Evolutionary conservation across 2,329 filamentous ascomycete species (phyloP), one percentile per base, ranked within the genome.

Genomic region (Ophiostoma quercus): DNA sequence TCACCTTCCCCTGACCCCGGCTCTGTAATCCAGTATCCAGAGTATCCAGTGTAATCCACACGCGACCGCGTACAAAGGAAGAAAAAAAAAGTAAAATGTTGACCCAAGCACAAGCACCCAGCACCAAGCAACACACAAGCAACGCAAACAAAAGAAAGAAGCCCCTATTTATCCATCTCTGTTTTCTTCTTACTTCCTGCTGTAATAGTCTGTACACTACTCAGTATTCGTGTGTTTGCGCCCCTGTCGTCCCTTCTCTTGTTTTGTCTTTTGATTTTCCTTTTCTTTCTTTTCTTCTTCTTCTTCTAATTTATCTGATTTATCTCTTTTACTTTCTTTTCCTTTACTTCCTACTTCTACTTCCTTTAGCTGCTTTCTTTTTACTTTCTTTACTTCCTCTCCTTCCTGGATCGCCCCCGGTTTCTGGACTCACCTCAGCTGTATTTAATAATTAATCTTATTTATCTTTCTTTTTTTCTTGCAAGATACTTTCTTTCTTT

Each of bases 1-100:
- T 8, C n/a, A 25, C 6, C 62, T 37, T 37, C 62, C 62, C 62
- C 62, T 65, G 62, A 65, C 32, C 62, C 62, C 62, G 34, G 62
- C 62, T 63, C 32, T 63, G n/a, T 3, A 63, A 62, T 62, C 57
- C 62, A 65, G 34, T 34, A 34, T 29, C 25, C 25, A 34, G 34
- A 34, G 34, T 34, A 34, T 34, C 34, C 34, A 29, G 25, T 1
- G 25, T 11, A 63, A 63, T 63, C 60, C 62, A 65, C 62, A 65
- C 62, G 32, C 62, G 62, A 65, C 62, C 6, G 62, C 32, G 62
- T 11, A 8, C 8, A 57, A 57, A 57, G 14, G 3, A 32, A 37
- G 12, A 65, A 39, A 65, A 65, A 65, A 39, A 37, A 16, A 65
- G 32, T 1, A 65, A n/a, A n/a, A n/a, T n/a, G n/a, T n/a, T n/a